Evolutionary conservation across 1,284 basidiomycete species (phyloP).

Genomic region (Boletus calvinii): DNA sequence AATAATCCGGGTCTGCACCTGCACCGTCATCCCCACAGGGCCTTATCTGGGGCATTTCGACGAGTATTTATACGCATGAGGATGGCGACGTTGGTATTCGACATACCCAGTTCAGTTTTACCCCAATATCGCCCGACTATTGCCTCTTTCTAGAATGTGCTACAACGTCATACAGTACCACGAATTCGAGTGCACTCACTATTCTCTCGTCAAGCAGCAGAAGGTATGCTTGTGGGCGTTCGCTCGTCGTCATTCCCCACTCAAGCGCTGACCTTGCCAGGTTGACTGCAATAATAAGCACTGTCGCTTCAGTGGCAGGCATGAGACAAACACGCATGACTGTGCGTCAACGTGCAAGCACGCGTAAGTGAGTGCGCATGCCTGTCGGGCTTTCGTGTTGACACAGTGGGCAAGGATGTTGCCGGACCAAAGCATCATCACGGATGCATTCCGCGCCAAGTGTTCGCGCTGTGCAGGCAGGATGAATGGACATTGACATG

Average conservation of each 20-base stretch:
- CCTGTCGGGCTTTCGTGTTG: constrained; percentile 5
- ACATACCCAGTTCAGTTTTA: constrained; percentile 7
- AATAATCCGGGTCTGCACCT: constrained; percentile 6
- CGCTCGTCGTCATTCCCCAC: background rate
- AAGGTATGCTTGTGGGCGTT: constrained; percentile 31
- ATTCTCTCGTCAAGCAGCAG: constrained; percentile 34
- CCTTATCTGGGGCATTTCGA: constrained; percentile 2
- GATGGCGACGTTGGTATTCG: background rate
- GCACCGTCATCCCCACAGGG: constrained; percentile 7
- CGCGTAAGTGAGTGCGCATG: constrained; percentile 29
- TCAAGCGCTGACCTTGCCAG: constrained; percentile 27
- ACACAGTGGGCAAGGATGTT: constrained; percentile 28
- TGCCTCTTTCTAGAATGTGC: constrained; percentile 38
- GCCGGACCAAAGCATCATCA: constrained; percentile 31
- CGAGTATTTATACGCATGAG: constrained; percentile 27
- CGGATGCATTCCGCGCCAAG: constrained; percentile 4
- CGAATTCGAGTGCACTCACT: constrained; percentile 39
- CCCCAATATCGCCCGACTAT: constrained; percentile 1
- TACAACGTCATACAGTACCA: constrained; percentile 38
- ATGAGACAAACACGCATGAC: constrained; percentile 36
- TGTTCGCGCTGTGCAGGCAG: constrained; percentile 26
- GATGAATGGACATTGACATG: constrained; percentile 26
- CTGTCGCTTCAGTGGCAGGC: constrained; percentile 41
- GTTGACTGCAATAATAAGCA: constrained; percentile 43
- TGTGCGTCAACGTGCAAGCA: constrained; percentile 41